phyloP scores from a whole-genome alignment of 2,329 filamentous ascomycete genomes.

The Chalaropsis thielavioides region DNA sequence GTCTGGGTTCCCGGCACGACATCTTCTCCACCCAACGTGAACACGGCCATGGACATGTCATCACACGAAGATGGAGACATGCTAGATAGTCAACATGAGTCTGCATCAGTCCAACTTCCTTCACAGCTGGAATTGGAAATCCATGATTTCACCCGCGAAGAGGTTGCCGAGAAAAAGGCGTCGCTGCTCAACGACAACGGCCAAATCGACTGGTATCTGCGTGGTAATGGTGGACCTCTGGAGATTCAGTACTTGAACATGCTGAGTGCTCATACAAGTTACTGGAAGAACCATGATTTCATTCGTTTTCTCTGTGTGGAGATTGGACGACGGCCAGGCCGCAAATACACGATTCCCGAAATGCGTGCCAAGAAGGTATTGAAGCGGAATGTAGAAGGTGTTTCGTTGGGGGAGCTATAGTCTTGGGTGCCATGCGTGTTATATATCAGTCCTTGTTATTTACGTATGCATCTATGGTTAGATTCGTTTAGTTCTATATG shows the following conservation, averaged over 20 bases:
- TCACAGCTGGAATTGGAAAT: conserved; percentile 81
- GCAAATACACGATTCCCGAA: conserved; percentile 39
- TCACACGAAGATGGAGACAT: neutral
- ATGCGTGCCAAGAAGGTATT: conserved; percentile 44
- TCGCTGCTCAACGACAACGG: conserved; percentile 88
- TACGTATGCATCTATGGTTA: neutral
- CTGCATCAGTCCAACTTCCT: conserved; percentile 32
- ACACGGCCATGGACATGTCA: neutral
- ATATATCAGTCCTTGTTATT: neutral
- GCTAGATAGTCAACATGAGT: neutral
- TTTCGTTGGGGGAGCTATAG: neutral
- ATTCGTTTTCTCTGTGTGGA: conserved; percentile 83
- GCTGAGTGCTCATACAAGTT: conserved; percentile 87
- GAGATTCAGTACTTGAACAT: conserved; percentile 97
- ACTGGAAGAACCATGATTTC: conserved; percentile 80
- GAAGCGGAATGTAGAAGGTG: conserved; percentile 23
- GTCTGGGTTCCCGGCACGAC: conserved; percentile 41
- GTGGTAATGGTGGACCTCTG: conserved; percentile 69
- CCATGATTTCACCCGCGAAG: conserved; percentile 85
- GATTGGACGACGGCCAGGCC: conserved; percentile 61
- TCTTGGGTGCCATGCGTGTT: neutral
- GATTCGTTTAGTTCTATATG: neutral
- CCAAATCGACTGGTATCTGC: conserved; percentile 82
- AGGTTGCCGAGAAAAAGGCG: conserved; percentile 80
- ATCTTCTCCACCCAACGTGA: neutral